Evolutionary conservation across 2,329 filamentous ascomycete genomes (phyloP), one percentile per base, ranked within the genome.

Genomic region (Shiraia bambusicola): DNA sequence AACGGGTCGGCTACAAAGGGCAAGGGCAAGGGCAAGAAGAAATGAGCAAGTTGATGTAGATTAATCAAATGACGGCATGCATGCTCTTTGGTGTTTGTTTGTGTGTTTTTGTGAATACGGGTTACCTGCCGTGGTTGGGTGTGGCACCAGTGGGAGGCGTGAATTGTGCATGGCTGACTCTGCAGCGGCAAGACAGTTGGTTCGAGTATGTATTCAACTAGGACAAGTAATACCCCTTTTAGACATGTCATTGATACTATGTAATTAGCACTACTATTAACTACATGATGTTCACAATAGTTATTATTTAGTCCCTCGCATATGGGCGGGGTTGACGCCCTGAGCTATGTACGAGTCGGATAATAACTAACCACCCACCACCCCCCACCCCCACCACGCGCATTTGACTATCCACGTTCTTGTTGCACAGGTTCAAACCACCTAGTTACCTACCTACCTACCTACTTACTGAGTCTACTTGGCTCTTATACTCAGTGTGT

Each of bases 1-100:
- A 88, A 80, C 31, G 79, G 76, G 27, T 86, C 86, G 4, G 74
- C 72, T 45, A 45, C 56, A 4, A 69, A 76, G 63, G 61, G 68
- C 48, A 75, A 80, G 65, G 68, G 69, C 22, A 76, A 75, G 46
- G 69, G 72, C 33, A 77, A 74, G 55, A 79, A 76, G 71, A 77
- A 67, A 70, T 62, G 55, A 38, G 28, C 13, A 8, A 31, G 26
- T 10, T 7, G 13, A 12, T 24, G 33, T 12, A 30, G 6, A 27
- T n/a, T 34, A 14, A 26, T 14, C 6, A 12, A 36, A 12, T 13
- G 12, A 6, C 17, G 19, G 19, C 14, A 15, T 42, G 34, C 19
- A 45, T 46, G 42, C 41, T 15, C 41, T 15, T 35, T 30, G 52
- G 52, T 45, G 52, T 55, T 55, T 35, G 38, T n/a, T n/a, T n/a